Evolutionary conservation across 202 grass and related monocot genomes (phyloP).

Genomic region (Schoenoplectus tabernaemontani): DNA sequence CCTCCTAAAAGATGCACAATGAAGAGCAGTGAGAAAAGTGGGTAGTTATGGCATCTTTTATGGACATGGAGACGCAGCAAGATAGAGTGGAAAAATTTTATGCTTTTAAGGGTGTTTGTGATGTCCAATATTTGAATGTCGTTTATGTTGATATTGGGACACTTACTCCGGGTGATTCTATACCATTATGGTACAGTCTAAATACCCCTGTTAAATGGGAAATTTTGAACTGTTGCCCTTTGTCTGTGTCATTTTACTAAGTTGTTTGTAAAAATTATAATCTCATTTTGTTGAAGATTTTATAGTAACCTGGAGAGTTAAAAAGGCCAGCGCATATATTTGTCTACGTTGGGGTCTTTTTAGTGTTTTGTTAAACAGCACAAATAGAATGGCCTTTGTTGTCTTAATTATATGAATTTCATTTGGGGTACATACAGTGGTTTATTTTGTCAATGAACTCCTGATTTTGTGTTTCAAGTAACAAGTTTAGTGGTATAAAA

Average conservation of each 20-base stretch:
- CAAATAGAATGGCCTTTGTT: neutral
- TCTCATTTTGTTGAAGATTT: neutral
- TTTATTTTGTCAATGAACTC: neutral
- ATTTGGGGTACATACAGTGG: too few species aligned
- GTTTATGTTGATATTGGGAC: neutral
- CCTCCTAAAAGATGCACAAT: neutral
- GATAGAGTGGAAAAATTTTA: neutral
- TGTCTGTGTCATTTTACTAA: neutral
- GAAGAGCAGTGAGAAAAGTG: neutral
- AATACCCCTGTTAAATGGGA: too few species aligned
- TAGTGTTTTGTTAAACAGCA: neutral
- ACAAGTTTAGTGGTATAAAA: neutral
- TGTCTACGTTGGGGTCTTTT: neutral
- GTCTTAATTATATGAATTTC: too few species aligned
- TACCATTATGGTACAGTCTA: too few species aligned
- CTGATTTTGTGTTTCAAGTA: neutral
- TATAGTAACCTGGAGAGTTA: too few species aligned
- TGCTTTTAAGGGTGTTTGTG: neutral
- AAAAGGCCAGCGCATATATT: neutral
- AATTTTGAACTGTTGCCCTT: too few species aligned
- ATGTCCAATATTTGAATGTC: neutral
- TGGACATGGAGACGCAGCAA: neutral
- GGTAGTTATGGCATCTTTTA: neutral
- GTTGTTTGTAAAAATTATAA: neutral
- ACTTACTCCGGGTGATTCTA: too few species aligned